phyloP scores from a whole-genome alignment of 768 basidiomycete species.

The Nevesoporus exiguus region DNA sequence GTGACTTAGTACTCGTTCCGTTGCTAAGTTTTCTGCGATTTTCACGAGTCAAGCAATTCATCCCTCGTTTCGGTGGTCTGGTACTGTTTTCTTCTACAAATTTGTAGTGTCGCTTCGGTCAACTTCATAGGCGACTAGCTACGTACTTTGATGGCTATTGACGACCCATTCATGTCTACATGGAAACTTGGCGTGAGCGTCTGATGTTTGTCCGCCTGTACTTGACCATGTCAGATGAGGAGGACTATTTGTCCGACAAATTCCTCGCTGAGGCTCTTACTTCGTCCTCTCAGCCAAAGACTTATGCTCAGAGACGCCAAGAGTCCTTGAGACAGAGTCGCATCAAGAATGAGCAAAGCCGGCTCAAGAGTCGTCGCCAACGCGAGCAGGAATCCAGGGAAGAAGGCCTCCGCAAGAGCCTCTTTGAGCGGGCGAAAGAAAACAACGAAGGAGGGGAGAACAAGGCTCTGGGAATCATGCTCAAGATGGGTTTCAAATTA shows the following conservation, averaged over 20 bases:
- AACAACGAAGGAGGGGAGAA: slow-evolving; percentile 47
- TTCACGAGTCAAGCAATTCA: slow-evolving; percentile 32
- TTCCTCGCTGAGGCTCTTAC: slow-evolving; percentile 53
- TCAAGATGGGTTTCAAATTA: slow-evolving; percentile 91
- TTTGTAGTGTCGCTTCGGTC: slow-evolving; percentile 33
- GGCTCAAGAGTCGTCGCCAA: slow-evolving; percentile 56
- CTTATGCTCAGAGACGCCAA: slow-evolving; percentile 70
- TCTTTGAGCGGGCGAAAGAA: slow-evolving; percentile 75
- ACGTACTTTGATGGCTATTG: slow-evolving; percentile 29
- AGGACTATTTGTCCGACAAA: slow-evolving; percentile 89
- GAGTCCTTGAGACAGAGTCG: slow-evolving; percentile 56
- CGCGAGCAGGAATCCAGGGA: slow-evolving; percentile 72
- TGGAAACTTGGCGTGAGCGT: slow-evolving; percentile 2
- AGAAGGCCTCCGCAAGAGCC: slow-evolving; percentile 74
- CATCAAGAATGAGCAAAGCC: slow-evolving; percentile 65
- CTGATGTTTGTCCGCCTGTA: slow-evolving; percentile 19
- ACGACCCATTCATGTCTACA: slow-evolving; percentile 24
- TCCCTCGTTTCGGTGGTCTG: slow-evolving; percentile 38
- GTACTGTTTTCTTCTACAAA: slow-evolving; percentile 39
- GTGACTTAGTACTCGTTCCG: slow-evolving; percentile 33
- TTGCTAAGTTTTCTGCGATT: slow-evolving; percentile 38
- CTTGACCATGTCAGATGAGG: slow-evolving; percentile 60
- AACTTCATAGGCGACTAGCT: slow-evolving; percentile 23
- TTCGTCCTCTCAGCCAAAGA: slow-evolving; percentile 43
- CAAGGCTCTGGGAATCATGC: slow-evolving; percentile 87